Percentiles rank a stretch among this genome's conserved stretches.
Conservation (phyloP, 495 filamentous ascomycete species). For the Aspergillus olivimuriae region DNA sequence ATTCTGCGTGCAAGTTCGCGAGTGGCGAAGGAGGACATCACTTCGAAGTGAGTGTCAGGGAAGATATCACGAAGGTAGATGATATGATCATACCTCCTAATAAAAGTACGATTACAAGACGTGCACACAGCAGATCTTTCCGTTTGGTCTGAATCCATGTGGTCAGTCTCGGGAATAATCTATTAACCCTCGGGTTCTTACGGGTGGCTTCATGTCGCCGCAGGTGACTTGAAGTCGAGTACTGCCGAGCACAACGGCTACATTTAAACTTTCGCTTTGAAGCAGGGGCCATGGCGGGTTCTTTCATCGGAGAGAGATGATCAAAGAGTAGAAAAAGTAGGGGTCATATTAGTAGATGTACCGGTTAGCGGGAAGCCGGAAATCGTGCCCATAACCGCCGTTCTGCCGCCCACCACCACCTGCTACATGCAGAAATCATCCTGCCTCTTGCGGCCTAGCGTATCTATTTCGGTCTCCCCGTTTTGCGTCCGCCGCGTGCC, state of each 20-base stretch:
- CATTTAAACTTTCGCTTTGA: not conserved
- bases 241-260: not conserved
- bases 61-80: not conserved
- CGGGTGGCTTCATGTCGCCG: conserved; percentile 3
- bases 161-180: not conserved
- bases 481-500: too few relatives aligned
- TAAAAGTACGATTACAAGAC: not conserved
- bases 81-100: not conserved
- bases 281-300: not conserved
- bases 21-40: conserved; percentile 4
- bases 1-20: not conserved
- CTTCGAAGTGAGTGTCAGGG: not conserved
- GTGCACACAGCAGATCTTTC: not conserved
- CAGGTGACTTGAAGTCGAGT: not conserved
- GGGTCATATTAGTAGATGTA: too few relatives aligned
- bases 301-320: too few relatives aligned
- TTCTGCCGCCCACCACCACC: too few relatives aligned
- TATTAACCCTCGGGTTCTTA: not conserved
- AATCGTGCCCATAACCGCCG: too few relatives aligned
- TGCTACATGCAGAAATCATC: too few relatives aligned
- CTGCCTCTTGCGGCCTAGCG: too few relatives aligned
- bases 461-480: too few relatives aligned
- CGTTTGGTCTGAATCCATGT: not conserved
- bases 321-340: not conserved
- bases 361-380: too few relatives aligned